Evolutionary conservation across 75 land plant genomes (phyloP).

Genomic region (Picea glauca): DNA sequence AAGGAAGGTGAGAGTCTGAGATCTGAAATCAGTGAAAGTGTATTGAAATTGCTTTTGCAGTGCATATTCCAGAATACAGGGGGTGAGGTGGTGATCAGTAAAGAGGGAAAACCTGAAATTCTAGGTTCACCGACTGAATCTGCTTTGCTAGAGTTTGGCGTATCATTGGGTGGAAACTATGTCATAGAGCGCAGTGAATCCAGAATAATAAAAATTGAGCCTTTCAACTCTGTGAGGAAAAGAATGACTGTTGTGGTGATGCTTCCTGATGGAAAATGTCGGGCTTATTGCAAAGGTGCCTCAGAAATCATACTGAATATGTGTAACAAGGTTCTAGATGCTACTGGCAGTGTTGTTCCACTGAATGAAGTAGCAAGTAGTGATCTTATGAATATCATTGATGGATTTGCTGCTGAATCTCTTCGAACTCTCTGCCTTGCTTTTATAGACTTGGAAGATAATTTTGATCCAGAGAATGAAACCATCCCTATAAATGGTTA

Average conservation of each 20-base stretch:
- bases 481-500: slow-evolving; percentile 60
- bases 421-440: slow-evolving; percentile 91
- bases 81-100: slow-evolving; percentile 64
- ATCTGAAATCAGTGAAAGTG: slow-evolving; percentile 37
- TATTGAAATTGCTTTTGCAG: slow-evolving; percentile 42
- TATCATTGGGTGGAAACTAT: slow-evolving; percentile 79
- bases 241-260: slow-evolving; percentile 75
- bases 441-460: slow-evolving; percentile 62
- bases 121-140: slow-evolving; percentile 86
- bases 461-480: slow-evolving; percentile 24
- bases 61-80: slow-evolving; percentile 79
- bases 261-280: slow-evolving; percentile 48
- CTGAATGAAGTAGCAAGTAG: slow-evolving; percentile 46
- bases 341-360: slow-evolving; percentile 53
- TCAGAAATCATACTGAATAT: slow-evolving; percentile 78
- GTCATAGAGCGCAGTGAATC: slow-evolving; percentile 41
- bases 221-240: slow-evolving; percentile 86
- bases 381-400: slow-evolving; percentile 61
- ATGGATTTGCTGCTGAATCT: slow-evolving; percentile 80
- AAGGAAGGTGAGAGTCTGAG: slow-evolving; percentile 16
- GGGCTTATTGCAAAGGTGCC: slow-evolving; percentile 86
- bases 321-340: slow-evolving; percentile 66
- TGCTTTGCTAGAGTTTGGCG: slow-evolving; percentile 79
- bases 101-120: slow-evolving; percentile 49
- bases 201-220: slow-evolving; percentile 71